Conservation (phyloP, 192 early-diverging fungal species). For the Rhizophagus prolifer region DNA sequence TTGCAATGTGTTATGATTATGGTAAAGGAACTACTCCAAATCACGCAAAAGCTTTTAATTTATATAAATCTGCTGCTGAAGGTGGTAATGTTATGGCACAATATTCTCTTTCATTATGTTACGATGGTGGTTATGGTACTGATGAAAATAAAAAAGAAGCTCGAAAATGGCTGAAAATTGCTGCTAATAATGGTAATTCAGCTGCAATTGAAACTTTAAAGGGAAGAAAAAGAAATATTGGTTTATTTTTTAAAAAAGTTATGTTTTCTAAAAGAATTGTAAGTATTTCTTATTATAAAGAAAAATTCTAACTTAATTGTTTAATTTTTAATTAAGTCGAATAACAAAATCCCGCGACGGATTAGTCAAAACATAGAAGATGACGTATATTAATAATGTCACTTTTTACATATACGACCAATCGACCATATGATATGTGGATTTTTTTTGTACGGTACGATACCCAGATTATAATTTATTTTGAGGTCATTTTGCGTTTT, state of each 20-base stretch:
- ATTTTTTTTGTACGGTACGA: too few species aligned
- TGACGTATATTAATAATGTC: too few species aligned
- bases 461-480: too few species aligned
- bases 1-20: slow-evolving; percentile 73
- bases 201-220: slow-evolving; percentile 15
- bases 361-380: too few species aligned
- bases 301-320: not conserved
- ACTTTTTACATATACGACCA: too few species aligned
- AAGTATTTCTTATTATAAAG: not conserved
- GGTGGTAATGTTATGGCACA: slow-evolving; percentile 63
- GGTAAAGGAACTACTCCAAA: slow-evolving; percentile 57
- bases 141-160: slow-evolving; percentile 53
- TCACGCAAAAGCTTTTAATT: slow-evolving; percentile 48
- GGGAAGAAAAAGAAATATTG: slow-evolving; percentile 1
- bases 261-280: not conserved
- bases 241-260: not conserved
- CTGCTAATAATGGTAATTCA: slow-evolving; percentile 47
- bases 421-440: too few species aligned
- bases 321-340: not conserved
- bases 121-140: slow-evolving; percentile 77
- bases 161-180: slow-evolving; percentile 52
- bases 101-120: slow-evolving; percentile 79
- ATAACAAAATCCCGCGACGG: too few species aligned
- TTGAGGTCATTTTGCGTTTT: too few species aligned
- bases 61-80: slow-evolving; percentile 61